A percentile compares a stretch with the other conserved stretches of the same genome.
Evolutionary conservation across 1,284 basidiomycete species (phyloP).

Genomic region (Sutorius eximius): DNA sequence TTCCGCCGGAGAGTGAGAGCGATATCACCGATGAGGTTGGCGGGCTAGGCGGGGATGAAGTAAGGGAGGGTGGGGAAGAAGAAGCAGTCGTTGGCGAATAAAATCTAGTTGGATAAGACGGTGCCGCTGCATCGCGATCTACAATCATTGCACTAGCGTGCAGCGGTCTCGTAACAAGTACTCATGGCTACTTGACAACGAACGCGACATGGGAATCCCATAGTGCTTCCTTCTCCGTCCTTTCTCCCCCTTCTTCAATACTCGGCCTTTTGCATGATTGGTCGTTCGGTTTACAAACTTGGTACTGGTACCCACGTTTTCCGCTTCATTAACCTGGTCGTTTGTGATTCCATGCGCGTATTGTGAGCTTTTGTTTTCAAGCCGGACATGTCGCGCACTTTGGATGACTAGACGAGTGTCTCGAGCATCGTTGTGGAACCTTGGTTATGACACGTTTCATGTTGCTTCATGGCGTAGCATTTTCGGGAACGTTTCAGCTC

Average conservation of each 20-base stretch:
- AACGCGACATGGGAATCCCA: neutral
- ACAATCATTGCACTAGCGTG: neutral
- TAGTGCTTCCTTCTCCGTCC: slow-evolving; percentile 12
- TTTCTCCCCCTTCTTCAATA: slow-evolving; percentile 8
- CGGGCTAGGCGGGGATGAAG: slow-evolving; percentile 23
- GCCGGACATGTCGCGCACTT: neutral
- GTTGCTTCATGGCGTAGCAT: neutral
- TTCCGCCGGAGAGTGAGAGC: slow-evolving; percentile 35
- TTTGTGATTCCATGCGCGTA: neutral
- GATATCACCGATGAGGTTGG: slow-evolving; percentile 37
- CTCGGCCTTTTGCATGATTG: neutral
- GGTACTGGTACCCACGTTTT: slow-evolving; percentile 1
- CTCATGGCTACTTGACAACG: slow-evolving; percentile 18
- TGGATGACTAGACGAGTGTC: neutral
- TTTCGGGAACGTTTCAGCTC: neutral
- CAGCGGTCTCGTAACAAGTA: neutral
- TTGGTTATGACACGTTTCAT: neutral
- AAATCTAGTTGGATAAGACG: slow-evolving; percentile 10
- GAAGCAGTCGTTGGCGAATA: slow-evolving; percentile 15
- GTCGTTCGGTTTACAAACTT: neutral
- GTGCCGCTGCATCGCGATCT: slow-evolving; percentile 21
- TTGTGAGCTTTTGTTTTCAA: neutral
- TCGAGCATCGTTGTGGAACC: neutral
- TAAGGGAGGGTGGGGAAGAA: slow-evolving; percentile 15
- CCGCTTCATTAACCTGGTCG: neutral